A percentile compares a stretch with the other conserved stretches of the same genome.
Evolutionary conservation across 108 stramenopile species (phyloP).

Genomic region (Discostella stelligeroides): DNA sequence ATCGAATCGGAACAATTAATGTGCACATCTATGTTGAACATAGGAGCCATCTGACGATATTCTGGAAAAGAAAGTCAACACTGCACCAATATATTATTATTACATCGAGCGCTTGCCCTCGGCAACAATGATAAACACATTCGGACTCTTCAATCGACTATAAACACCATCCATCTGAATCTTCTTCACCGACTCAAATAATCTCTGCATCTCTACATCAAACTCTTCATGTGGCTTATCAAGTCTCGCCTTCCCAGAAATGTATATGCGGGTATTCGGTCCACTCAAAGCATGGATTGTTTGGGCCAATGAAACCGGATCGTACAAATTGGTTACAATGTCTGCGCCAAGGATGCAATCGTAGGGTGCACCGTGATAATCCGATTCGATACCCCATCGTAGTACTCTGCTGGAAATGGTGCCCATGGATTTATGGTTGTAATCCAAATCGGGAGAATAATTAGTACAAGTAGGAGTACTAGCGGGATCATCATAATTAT

Average conservation of each 20-base stretch:
- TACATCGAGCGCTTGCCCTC: slow-evolving; percentile 26
- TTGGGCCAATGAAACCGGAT: slow-evolving; percentile 63
- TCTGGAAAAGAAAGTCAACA: too few relatives aligned
- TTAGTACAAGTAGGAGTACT: background rate
- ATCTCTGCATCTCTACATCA: slow-evolving; percentile 51
- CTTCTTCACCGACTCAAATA: slow-evolving; percentile 55
- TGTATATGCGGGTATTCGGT: slow-evolving; percentile 57
- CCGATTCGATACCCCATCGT: slow-evolving; percentile 64
- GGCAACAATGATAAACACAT: slow-evolving; percentile 62
- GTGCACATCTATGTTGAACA: too few relatives aligned
- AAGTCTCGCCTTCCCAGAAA: slow-evolving; percentile 66
- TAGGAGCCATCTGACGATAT: too few relatives aligned
- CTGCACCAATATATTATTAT: background rate
- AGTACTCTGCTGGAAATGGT: slow-evolving; percentile 38
- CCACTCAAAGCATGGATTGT: slow-evolving; percentile 66
- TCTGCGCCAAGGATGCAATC: slow-evolving; percentile 83
- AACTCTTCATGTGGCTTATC: slow-evolving; percentile 59
- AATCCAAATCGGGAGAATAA: background rate
- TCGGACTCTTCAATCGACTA: slow-evolving; percentile 67
- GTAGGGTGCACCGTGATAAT: slow-evolving; percentile 44
- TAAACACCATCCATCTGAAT: slow-evolving; percentile 10
- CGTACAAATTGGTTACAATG: slow-evolving; percentile 80
- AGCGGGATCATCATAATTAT: background rate
- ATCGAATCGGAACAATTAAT: too few relatives aligned
- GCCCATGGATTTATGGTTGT: slow-evolving; percentile 10